Evolutionary conservation across 768 basidiomycete species (phyloP), one percentile per base, ranked within the genome.

Genomic region (Mycena crocata): DNA sequence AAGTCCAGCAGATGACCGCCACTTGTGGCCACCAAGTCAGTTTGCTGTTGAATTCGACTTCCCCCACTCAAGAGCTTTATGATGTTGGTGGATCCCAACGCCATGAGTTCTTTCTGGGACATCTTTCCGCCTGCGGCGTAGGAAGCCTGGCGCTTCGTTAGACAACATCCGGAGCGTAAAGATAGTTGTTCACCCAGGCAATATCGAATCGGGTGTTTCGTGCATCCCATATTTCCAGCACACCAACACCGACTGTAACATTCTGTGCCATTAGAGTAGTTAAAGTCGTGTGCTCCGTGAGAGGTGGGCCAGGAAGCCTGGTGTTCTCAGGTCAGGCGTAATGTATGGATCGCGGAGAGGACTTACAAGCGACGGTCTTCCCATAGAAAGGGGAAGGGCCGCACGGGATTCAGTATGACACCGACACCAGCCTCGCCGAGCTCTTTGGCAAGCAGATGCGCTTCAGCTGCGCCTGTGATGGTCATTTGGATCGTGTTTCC

Each of bases 161-260:
- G 24, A 15, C 28, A n/a, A n/a, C 21, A 14, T 10, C 23, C 42
- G 23, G 10, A 40, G 55, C n/a, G n/a, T n/a, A 91, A 37, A 88
- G 42, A 59, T 37, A 57, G n/a, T n/a, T 24, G 37, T 87, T 71
- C 67, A 91, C 93, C 95, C 95, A 96, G 45, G 87, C 92, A 35
- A 89, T 79, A 69, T 97, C 94, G 69, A 95, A 93, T 14, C 91
- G 86, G 12, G 90, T 84, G 73, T 91, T 94, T 23, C 93, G 87
- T 9, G 92, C 90, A 30, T 85, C 83, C 91, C 90, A 94, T 44
- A 86, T 85, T 66, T 89, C 87, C 50, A 84, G 77, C 50, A 85
- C 78, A 31, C 91, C 92, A 50, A 94, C 74, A 12, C 88, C 93
- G 37, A 94, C 89, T 7, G 87, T 88, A 19, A 98, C 92, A 31